Conservation (phyloP, 2,329 filamentous ascomycete species). For the Kalaharituber pfeilii region DNA sequence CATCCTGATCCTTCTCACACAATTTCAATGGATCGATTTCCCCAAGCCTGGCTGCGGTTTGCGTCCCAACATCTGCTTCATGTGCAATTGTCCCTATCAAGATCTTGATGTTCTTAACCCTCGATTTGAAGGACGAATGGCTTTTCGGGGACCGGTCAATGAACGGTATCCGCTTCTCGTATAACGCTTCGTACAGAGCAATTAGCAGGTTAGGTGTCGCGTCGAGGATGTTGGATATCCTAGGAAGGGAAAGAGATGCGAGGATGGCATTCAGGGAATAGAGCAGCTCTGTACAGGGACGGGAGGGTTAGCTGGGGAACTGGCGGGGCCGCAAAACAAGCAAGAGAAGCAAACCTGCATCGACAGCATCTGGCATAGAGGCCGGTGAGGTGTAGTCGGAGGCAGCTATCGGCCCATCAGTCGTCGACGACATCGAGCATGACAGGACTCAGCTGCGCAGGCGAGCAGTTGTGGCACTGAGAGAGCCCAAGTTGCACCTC, state of each 20-base stretch:
- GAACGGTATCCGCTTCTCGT: slow-evolving; percentile 13
- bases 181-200: slow-evolving; percentile 12
- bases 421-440: not conserved
- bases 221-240: slow-evolving; percentile 14
- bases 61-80: slow-evolving; percentile 7
- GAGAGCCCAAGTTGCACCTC: too few relatives aligned
- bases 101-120: slow-evolving; percentile 12
- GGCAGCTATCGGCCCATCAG: not conserved
- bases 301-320: not conserved
- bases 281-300: slow-evolving; percentile 6
- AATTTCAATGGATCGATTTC: slow-evolving; percentile 10
- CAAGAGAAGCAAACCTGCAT: not conserved
- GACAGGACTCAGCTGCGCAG: too few relatives aligned
- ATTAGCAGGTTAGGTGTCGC: slow-evolving; percentile 15
- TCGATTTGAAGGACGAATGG: slow-evolving; percentile 6
- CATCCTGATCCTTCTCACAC: slow-evolving; percentile 11
- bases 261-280: slow-evolving; percentile 12
- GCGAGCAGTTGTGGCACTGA: too few relatives aligned
- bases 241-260: slow-evolving; percentile 10
- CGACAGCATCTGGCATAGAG: not conserved
- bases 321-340: not conserved
- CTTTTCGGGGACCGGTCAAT: slow-evolving; percentile 4
- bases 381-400: not conserved
- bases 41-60: slow-evolving; percentile 7
- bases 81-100: slow-evolving; percentile 13